Evolutionary conservation across 2,329 filamentous ascomycete species (phyloP).

Genomic region (Cyphellophora europaea): DNA sequence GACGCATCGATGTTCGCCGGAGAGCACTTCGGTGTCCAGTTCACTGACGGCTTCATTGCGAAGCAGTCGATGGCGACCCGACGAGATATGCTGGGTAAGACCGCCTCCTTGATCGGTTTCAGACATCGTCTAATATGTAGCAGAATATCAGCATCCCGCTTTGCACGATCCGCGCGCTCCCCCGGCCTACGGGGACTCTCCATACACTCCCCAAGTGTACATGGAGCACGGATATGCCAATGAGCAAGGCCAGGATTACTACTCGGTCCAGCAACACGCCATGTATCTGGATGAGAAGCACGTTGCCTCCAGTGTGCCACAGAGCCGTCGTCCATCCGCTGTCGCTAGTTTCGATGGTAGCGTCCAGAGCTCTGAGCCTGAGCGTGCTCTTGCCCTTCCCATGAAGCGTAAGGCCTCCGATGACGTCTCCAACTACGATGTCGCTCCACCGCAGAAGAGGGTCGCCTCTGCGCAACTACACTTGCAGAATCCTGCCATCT

Average conservation of each 20-base stretch:
- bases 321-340: conserved; percentile 7
- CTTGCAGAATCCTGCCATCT: conserved; percentile 44
- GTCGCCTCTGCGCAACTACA: conserved; percentile 33
- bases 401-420: conserved; percentile 50
- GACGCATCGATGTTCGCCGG: conserved; percentile 37
- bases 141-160: background rate
- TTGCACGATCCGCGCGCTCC: conserved; percentile 23
- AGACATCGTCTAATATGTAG: too few species aligned
- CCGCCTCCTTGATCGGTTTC: too few species aligned
- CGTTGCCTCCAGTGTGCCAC: conserved; percentile 4
- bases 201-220: conserved; percentile 30
- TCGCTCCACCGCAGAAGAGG: conserved; percentile 40
- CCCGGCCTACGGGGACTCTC: conserved; percentile 27
- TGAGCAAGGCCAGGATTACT: conserved; percentile 14
- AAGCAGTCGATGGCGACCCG: conserved; percentile 63
- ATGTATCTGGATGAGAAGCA: background rate
- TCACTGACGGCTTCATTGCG: conserved; percentile 43
- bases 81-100: conserved; percentile 74
- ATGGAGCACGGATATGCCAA: conserved; percentile 19
- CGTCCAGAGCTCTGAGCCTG: background rate
- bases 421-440: conserved; percentile 35
- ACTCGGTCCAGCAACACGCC: background rate
- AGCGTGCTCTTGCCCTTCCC: conserved; percentile 14
- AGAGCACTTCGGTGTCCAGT: conserved; percentile 32
- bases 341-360: conserved; percentile 6